Percentiles rank a stretch among this genome's conserved stretches.
These are phyloP conservation scores for Globisporangium yorkense DNA, from an alignment of 352 stramenopile species.

Conservation along the genomic window DNA sequence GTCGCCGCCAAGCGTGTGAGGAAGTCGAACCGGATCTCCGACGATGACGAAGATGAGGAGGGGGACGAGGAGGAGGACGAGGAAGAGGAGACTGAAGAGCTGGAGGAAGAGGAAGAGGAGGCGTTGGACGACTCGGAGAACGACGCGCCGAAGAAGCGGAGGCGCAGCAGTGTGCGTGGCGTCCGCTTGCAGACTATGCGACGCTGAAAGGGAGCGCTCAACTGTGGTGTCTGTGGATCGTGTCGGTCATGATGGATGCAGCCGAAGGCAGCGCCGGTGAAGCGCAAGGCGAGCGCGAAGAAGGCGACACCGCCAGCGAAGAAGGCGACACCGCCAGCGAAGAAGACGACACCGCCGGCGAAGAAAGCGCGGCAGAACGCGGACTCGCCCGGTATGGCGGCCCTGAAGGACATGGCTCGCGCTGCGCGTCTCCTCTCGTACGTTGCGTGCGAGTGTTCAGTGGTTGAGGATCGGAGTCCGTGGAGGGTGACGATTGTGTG, in stretches of 20 bases:
- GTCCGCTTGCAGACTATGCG: too few relatives aligned
- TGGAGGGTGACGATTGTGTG: slow-evolving; percentile 1
- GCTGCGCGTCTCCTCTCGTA: slow-evolving; percentile 66
- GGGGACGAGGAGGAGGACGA: slow-evolving; percentile 17
- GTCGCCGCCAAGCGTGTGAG: background rate
- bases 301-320: slow-evolving; percentile 13
- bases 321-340: slow-evolving; percentile 15
- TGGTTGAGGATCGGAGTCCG: background rate
- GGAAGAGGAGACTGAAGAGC: slow-evolving; percentile 18
- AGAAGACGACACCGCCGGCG: slow-evolving; percentile 15
- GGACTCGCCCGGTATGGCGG: slow-evolving; percentile 41
- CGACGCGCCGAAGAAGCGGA: slow-evolving; percentile 10
- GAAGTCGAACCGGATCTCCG: slow-evolving; percentile 31
- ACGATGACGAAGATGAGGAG: slow-evolving; percentile 20
- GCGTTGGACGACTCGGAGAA: background rate
- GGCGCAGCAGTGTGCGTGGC: background rate
- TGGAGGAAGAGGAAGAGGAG: slow-evolving; percentile 16
- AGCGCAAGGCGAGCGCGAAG: slow-evolving; percentile 16
- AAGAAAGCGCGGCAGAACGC: slow-evolving; percentile 22
- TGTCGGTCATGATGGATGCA: background rate
- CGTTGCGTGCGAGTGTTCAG: slow-evolving; percentile 10
- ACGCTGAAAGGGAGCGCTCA: too few relatives aligned
- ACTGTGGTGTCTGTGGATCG: too few relatives aligned
- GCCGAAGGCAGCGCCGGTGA: slow-evolving; percentile 1
- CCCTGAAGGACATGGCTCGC: slow-evolving; percentile 67